Evolutionary conservation across 1,284 basidiomycete species (phyloP).

Genomic region (Filobasidium uniguttulatum): DNA sequence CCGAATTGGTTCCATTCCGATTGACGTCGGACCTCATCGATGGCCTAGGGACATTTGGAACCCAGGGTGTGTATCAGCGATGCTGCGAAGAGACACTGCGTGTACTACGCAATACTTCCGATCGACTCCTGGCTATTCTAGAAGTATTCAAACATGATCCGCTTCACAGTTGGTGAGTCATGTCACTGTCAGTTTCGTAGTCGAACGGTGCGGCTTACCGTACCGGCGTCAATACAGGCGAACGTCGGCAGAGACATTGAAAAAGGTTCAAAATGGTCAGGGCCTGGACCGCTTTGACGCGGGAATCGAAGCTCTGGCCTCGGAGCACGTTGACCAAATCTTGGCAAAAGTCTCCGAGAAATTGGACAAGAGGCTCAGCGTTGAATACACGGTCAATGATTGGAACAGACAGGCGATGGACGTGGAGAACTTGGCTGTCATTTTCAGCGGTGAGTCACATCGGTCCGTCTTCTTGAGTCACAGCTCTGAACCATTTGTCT

Average conservation of each 20-base stretch:
- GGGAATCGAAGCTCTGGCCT: constrained; percentile 40
- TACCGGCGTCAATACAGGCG: constrained; percentile 12
- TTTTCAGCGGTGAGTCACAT: constrained; percentile 53
- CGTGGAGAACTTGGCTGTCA: constrained; percentile 55
- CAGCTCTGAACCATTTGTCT: not conserved
- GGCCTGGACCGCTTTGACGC: not conserved
- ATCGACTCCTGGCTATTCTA: constrained; percentile 81
- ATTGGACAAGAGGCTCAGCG: constrained; percentile 64
- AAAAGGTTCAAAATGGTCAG: constrained; percentile 7
- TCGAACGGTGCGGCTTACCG: constrained; percentile 36
- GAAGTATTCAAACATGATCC: constrained; percentile 97
- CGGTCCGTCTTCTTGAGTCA: not conserved
- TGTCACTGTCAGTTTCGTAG: not conserved
- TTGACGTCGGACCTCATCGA: constrained; percentile 88
- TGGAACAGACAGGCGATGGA: constrained; percentile 82
- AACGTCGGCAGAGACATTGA: constrained; percentile 5
- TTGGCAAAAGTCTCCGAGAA: constrained; percentile 64
- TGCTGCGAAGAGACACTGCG: constrained; percentile 90
- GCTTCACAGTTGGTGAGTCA: constrained; percentile 67
- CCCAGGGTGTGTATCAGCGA: constrained; percentile 85
- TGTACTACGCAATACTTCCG: constrained; percentile 69
- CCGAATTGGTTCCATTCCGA: constrained; percentile 87
- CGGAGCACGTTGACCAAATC: constrained; percentile 81
- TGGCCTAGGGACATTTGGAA: constrained; percentile 78
- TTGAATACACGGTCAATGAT: constrained; percentile 87